These are phyloP conservation scores for Hortiboletus flavorubellus DNA, from an alignment of 768 basidiomycete species.

Conservation along the genomic window DNA sequence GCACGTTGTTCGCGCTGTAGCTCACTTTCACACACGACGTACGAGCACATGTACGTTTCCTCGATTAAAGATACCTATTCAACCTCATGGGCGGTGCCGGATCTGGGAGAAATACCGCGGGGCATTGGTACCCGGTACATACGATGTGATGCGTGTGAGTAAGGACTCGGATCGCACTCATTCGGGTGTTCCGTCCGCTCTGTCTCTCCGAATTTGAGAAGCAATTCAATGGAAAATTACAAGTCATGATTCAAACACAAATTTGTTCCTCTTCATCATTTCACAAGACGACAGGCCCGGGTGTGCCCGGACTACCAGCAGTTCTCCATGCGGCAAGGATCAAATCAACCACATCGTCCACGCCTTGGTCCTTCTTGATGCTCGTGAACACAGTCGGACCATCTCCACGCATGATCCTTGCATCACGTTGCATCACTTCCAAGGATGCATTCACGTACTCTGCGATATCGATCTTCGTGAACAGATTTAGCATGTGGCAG, in stretches of 20 bases:
- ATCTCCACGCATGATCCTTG: slow-evolving; percentile 89
- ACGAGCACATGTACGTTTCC: no score
- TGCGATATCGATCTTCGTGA: slow-evolving; percentile 82
- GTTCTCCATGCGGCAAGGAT: slow-evolving; percentile 87
- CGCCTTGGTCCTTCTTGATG: slow-evolving; percentile 72
- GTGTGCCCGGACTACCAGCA: slow-evolving; percentile 69
- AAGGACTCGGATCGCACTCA: not conserved
- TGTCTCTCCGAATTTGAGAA: not conserved
- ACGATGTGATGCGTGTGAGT: slow-evolving; percentile 7
- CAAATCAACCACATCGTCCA: slow-evolving; percentile 77
- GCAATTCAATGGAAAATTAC: not conserved
- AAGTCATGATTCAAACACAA: slow-evolving; percentile 1
- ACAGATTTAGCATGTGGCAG: not conserved
- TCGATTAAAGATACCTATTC: no score
- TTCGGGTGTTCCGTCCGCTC: slow-evolving; percentile 7
- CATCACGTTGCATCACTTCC: slow-evolving; percentile 91
- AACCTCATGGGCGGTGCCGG: no score
- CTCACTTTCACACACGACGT: no score
- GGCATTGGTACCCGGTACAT: no score
- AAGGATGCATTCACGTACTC: slow-evolving; percentile 90
- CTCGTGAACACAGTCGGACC: slow-evolving; percentile 93
- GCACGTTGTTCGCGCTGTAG: no score
- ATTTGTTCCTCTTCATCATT: not conserved
- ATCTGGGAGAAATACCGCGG: no score
- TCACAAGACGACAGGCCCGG: slow-evolving; percentile 35